These are phyloP conservation scores for Anisodus tanguticus DNA, from an alignment of 257 asterid species.

Conservation along the genomic window DNA sequence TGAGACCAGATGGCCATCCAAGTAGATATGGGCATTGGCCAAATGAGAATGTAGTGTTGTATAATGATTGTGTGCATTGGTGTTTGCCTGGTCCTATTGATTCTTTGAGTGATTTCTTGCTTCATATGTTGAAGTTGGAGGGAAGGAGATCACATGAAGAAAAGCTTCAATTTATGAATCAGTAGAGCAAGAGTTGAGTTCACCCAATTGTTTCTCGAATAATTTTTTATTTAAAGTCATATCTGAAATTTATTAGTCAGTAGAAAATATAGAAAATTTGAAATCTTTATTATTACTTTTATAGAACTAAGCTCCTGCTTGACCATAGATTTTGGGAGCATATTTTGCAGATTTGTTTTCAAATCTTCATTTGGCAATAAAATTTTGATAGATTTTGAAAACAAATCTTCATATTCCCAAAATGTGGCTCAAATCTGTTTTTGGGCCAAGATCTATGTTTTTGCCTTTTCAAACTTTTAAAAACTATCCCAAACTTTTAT, in stretches of 20 bases:
- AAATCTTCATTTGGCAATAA: no score
- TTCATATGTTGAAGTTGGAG: constrained; percentile 37
- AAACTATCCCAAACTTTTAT: no score
- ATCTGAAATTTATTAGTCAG: not conserved
- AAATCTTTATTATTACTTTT: not conserved
- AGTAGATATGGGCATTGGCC: constrained; percentile 38
- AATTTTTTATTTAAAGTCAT: not conserved
- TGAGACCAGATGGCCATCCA: constrained; percentile 41
- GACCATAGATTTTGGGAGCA: no score
- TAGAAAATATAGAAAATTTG: not conserved
- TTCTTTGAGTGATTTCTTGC: constrained; percentile 40
- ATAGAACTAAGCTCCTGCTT: not conserved
- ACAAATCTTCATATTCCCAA: no score
- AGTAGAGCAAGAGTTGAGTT: not conserved
- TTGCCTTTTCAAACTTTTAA: no score
- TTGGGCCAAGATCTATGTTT: no score
- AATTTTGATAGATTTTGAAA: no score
- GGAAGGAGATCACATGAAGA: constrained; percentile 25
- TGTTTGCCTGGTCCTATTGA: constrained; percentile 41
- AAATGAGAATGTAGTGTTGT: constrained; percentile 32
- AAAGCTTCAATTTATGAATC: constrained; percentile 4
- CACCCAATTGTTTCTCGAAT: not conserved
- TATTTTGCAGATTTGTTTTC: no score
- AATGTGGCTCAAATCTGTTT: no score
- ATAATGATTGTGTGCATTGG: constrained; percentile 40